These are phyloP conservation scores for Globisporangium emineosum DNA, from an alignment of 352 stramenopile genomes.

Conservation along the genomic window DNA sequence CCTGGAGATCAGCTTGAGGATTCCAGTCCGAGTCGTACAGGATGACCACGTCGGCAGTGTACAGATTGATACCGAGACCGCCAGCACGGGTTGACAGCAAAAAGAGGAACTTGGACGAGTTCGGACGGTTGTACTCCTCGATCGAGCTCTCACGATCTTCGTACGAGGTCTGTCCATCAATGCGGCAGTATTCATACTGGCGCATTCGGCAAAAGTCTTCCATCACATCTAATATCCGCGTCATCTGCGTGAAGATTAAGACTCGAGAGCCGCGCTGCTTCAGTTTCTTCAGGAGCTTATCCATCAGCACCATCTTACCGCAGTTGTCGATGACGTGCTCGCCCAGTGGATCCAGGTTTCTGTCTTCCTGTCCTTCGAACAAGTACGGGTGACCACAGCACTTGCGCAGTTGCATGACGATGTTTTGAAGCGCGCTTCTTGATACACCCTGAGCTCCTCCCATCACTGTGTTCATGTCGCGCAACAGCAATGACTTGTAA, in stretches of 20 bases:
- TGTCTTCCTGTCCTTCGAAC: slow-evolving; percentile 95
- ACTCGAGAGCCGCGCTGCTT: slow-evolving; percentile 87
- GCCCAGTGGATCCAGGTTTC: slow-evolving; percentile 91
- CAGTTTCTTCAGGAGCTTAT: slow-evolving; percentile 90
- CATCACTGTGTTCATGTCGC: slow-evolving; percentile 92
- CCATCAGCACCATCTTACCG: slow-evolving; percentile 96
- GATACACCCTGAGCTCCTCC: slow-evolving; percentile 64
- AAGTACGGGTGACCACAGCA: slow-evolving; percentile 91
- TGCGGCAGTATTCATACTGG: slow-evolving; percentile 85
- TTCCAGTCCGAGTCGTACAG: slow-evolving; percentile 99
- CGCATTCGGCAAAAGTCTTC: slow-evolving; percentile 96
- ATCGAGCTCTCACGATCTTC: slow-evolving; percentile 84
- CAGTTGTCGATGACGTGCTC: slow-evolving; percentile 97
- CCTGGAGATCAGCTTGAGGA: slow-evolving; percentile 95
- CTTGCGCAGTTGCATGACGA: slow-evolving; percentile 87
- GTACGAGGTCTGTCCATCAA: slow-evolving; percentile 87
- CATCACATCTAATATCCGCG: slow-evolving; percentile 91
- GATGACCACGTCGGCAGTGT: slow-evolving; percentile 99
- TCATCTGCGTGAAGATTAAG: slow-evolving; percentile 95
- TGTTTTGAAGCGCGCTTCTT: slow-evolving; percentile 80
- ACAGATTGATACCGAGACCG: slow-evolving; percentile 98
- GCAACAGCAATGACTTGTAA: slow-evolving; percentile 95
- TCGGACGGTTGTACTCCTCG: slow-evolving; percentile 94
- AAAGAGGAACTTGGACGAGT: slow-evolving; percentile 97
- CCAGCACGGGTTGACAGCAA: slow-evolving; percentile 96